phyloP scores from a whole-genome alignment of 176 grass and related monocot genomes.

The Phragmites australis region DNA sequence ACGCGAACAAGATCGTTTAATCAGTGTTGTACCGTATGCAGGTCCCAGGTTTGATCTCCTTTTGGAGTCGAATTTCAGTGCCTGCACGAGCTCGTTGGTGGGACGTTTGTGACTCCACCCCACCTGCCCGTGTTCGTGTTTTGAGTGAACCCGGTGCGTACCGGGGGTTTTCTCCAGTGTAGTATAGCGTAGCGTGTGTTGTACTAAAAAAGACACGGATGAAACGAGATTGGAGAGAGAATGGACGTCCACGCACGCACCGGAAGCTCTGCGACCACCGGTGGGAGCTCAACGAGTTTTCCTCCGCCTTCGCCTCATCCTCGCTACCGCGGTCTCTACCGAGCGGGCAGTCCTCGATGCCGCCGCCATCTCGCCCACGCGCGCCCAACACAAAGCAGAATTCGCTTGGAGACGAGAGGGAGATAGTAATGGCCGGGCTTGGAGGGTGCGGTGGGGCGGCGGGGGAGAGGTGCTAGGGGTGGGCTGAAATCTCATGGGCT shows the following conservation, averaged over 20 bases:
- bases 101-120: too few relatives aligned
- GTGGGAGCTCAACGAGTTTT: constrained; percentile 45
- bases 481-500: background rate
- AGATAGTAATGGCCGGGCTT: background rate
- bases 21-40: too few relatives aligned
- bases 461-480: background rate
- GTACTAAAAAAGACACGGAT: too few relatives aligned
- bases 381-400: background rate
- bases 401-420: background rate
- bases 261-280: constrained; percentile 80
- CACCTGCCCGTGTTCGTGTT: too few relatives aligned
- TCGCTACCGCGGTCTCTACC: constrained; percentile 21
- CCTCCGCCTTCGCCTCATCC: constrained; percentile 4
- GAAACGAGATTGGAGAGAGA: background rate
- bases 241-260: constrained; percentile 7
- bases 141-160: too few relatives aligned
- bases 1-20: too few relatives aligned
- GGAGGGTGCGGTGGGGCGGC: background rate
- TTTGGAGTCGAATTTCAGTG: too few relatives aligned
- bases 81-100: too few relatives aligned
- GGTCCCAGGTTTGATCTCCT: too few relatives aligned
- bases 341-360: constrained; percentile 42
- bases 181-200: too few relatives aligned
- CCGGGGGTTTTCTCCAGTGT: too few relatives aligned
- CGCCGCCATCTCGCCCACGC: constrained; percentile 17